These are phyloP conservation scores for Wickerhamiella kurtzmanii DNA, from an alignment of 805 yeast genomes.

Conservation along the genomic window DNA sequence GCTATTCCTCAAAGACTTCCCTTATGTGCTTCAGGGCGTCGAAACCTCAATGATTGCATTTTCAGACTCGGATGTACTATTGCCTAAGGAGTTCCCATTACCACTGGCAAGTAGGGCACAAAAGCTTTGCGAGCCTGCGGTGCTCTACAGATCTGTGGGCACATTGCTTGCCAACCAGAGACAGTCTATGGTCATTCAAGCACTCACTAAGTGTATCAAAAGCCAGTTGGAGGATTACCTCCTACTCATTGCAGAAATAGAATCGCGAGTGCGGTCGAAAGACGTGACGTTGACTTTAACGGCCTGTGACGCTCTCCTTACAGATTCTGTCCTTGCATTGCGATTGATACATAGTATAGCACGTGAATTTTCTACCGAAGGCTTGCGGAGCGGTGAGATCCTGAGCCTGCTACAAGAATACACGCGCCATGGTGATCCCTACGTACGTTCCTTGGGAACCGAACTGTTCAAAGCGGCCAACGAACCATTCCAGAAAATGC, in stretches of 20 bases:
- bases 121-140: slow-evolving; percentile 54
- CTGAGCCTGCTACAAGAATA: slow-evolving; percentile 39
- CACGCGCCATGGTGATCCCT: slow-evolving; percentile 50
- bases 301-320: slow-evolving; percentile 23
- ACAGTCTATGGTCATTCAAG: slow-evolving; percentile 41
- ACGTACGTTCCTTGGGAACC: slow-evolving; percentile 33
- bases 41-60: slow-evolving; percentile 4
- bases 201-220: slow-evolving; percentile 40
- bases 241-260: slow-evolving; percentile 32
- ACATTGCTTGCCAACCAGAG: slow-evolving; percentile 24
- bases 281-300: slow-evolving; percentile 10
- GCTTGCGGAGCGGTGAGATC: slow-evolving; percentile 38
- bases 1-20: slow-evolving; percentile 26
- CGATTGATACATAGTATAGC: slow-evolving; percentile 41
- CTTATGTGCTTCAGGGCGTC: slow-evolving; percentile 26
- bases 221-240: slow-evolving; percentile 33
- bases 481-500: slow-evolving; percentile 46
- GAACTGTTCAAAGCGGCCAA: slow-evolving; percentile 35
- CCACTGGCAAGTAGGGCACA: slow-evolving; percentile 45
- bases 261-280: slow-evolving; percentile 20
- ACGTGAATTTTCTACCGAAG: slow-evolving; percentile 21
- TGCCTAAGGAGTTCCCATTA: slow-evolving; percentile 30
- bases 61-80: slow-evolving; percentile 2
- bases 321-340: slow-evolving; percentile 40
- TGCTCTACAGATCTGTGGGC: slow-evolving; percentile 42